Evolutionary conservation across 257 asterid genomes (phyloP).

Genomic region (Perilla frutescens): DNA sequence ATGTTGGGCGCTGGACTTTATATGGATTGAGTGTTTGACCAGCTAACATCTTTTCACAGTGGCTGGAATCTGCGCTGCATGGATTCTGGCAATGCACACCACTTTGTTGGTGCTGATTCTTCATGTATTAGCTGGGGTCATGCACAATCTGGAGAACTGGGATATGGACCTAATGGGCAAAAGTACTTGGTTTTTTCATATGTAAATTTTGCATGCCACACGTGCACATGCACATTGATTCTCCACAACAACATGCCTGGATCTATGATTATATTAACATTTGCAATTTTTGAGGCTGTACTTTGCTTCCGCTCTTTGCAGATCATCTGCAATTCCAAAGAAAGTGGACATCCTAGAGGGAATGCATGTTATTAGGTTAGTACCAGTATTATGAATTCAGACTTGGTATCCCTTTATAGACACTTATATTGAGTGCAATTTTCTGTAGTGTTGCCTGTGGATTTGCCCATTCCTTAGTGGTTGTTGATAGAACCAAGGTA

Average conservation of each 20-base stretch:
- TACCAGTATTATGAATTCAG: constrained; percentile 7
- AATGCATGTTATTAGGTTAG: constrained; percentile 88
- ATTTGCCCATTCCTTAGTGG: constrained; percentile 75
- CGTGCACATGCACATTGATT: constrained; percentile 2
- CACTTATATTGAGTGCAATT: constrained; percentile 21
- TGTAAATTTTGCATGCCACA: constrained; percentile 28
- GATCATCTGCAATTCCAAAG: constrained; percentile 93
- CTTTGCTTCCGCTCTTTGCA: constrained; percentile 39
- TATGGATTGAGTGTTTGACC: constrained; percentile 2
- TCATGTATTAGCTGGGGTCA: constrained; percentile 99
- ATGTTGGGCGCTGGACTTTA: background rate
- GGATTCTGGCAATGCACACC: constrained; percentile 92
- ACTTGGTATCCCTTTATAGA: background rate
- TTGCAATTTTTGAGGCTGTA: constrained; percentile 21
- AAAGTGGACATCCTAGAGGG: constrained; percentile 91
- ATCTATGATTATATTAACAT: background rate
- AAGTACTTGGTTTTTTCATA: constrained; percentile 58
- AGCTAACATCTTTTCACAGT: constrained; percentile 45
- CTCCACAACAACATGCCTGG: constrained; percentile 1
- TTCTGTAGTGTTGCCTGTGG: constrained; percentile 91
- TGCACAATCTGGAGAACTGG: constrained; percentile 94
- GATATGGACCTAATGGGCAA: constrained; percentile 91
- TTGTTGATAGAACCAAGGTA: constrained; percentile 74
- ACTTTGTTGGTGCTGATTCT: constrained; percentile 99
- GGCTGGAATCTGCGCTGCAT: constrained; percentile 96